These are phyloP conservation scores for Eucalyptus pauciflora DNA, from an alignment of 345 rosid genomes.

Conservation along the genomic window DNA sequence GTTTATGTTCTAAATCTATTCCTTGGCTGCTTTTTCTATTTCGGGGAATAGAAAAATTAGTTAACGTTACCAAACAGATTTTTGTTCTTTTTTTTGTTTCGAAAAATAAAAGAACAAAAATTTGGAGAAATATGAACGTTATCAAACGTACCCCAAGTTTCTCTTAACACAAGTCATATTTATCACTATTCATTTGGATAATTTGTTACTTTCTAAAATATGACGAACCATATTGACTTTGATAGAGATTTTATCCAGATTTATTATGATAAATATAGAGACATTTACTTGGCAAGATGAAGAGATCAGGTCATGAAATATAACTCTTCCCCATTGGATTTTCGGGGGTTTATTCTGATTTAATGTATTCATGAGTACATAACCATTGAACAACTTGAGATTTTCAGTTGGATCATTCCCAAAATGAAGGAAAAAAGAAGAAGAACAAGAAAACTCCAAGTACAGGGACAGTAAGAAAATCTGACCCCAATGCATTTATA, in stretches of 20 bases:
- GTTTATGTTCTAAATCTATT: no score
- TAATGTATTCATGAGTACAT: not conserved
- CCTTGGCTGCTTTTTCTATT: no score
- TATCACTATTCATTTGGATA: not conserved
- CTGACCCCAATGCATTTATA: not conserved
- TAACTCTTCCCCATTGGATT: not conserved
- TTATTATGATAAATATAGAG: not conserved
- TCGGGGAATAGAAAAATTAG: fast-evolving
- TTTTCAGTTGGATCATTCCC: not conserved
- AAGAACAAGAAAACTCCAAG: not conserved
- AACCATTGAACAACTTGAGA: not conserved
- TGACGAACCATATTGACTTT: not conserved
- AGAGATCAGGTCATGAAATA: not conserved
- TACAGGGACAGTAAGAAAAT: not conserved
- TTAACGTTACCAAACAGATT: fast-evolving
- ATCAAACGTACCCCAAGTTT: fast-evolving
- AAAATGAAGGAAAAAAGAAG: not conserved
- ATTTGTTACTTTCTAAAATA: not conserved
- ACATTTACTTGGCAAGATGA: not conserved
- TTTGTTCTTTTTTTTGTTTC: no score
- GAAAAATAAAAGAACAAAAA: no score
- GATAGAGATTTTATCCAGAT: not conserved
- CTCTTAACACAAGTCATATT: not conserved
- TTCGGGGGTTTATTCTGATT: not conserved
- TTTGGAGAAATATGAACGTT: no score